These are phyloP conservation scores for Microdochium trichocladiopsis DNA, from an alignment of 2,329 filamentous ascomycete species.

Conservation along the genomic window DNA sequence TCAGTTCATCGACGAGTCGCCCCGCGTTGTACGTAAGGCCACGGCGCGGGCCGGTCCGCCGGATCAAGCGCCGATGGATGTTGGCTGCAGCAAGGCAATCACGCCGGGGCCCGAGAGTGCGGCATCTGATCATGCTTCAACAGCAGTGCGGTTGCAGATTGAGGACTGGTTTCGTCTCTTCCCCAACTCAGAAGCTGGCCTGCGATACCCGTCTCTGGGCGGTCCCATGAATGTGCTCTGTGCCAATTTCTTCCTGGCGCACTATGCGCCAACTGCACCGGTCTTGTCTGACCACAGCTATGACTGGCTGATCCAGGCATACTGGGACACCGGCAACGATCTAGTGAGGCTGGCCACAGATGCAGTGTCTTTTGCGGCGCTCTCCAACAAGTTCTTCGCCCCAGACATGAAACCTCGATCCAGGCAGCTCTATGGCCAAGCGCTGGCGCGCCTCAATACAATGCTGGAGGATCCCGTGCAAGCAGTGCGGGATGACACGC, in stretches of 20 bases:
- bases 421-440: not conserved
- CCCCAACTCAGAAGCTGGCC: not conserved
- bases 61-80: not conserved
- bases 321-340: not conserved
- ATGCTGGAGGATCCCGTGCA: not conserved
- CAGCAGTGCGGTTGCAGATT: no score
- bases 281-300: not conserved
- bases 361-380: not conserved
- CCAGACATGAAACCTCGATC: not conserved
- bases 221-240: not conserved
- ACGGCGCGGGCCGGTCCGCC: not conserved
- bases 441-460: not conserved
- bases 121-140: no score
- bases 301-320: not conserved
- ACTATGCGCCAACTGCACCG: not conserved
- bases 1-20: not conserved
- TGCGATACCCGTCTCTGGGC: not conserved
- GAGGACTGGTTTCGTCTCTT: not conserved
- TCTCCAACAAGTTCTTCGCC: not conserved
- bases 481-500: not conserved
- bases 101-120: no score
- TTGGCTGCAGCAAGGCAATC: no score
- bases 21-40: not conserved
- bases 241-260: not conserved
- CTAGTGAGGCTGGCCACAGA: not conserved